Evolutionary conservation across 2,329 filamentous ascomycete species (phyloP), one percentile per base, ranked within the genome.

Genomic region (Ophiosphaerella korrae): DNA sequence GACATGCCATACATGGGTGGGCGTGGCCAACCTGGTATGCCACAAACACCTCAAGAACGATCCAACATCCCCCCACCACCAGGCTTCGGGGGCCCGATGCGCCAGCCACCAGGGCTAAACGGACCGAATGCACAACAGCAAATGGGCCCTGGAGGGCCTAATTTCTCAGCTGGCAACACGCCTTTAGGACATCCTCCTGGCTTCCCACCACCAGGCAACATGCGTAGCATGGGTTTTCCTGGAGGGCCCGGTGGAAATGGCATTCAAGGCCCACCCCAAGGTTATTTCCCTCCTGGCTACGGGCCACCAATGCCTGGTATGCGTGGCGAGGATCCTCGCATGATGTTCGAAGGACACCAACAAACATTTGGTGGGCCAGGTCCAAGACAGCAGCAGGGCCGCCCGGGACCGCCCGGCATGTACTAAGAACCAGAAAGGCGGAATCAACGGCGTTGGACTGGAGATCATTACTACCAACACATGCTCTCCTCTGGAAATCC

Each of bases 161-260:
- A 57, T 43, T 72, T 73, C 51, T 73, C 71, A 23, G 67, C 67
- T 14, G 71, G 70, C 7, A 73, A 71, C 55, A 74, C 72, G 5
- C 72, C 72, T 6, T 62, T 74, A 39, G 70, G 70, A 3, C 71
- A 73, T 45, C 72, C 71, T 31, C 68, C 68, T 49, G 71, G 71
- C 24, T 69, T 73, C 42, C 58, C 63, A 12, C 62, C 66, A 29
- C 66, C 66, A 16, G 60, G 65, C 29, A 66, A 60, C 50, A 64
- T 72, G 55, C 60, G 67, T 23, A 56, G 60, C 16, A 62, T 68
- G 52, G 61, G 59, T 33, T 68, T 67, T 34, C 65, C 63, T 5
- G 65, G 63, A n/a, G 64, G 60, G 14, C 66, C 66, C 14, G 58
- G 59, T 45, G 60, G 60, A n/a, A 69, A 67, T 42, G 63, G 63